These are phyloP conservation scores for Yamagishiella unicocca DNA, from an alignment of 139 green algal genomes.

Conservation along the genomic window DNA sequence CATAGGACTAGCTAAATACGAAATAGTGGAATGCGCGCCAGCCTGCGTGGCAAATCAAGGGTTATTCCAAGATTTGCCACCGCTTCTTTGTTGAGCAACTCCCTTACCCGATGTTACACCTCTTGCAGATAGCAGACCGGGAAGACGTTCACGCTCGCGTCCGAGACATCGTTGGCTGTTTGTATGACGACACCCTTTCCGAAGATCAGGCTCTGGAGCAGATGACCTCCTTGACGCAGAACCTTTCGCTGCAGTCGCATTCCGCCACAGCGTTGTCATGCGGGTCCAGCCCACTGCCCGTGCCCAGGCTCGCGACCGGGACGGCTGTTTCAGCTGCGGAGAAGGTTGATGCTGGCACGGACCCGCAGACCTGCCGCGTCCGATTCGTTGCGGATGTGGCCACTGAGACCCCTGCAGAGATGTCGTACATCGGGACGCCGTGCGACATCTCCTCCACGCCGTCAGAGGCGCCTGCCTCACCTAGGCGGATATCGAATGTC, in stretches of 20 bases:
- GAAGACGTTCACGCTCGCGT: background rate
- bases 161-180: conserved; percentile 9
- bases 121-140: background rate
- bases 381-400: background rate
- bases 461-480: background rate
- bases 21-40: too few species aligned
- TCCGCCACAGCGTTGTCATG: background rate
- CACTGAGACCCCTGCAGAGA: conserved; percentile 18
- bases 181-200: conserved; percentile 28
- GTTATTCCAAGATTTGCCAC: too few species aligned
- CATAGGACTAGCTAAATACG: too few species aligned
- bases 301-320: background rate
- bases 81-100: too few species aligned
- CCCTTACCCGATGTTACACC: background rate
- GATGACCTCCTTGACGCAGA: conserved; percentile 2
- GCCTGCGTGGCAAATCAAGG: too few species aligned
- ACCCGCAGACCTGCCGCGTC: background rate
- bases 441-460: background rate
- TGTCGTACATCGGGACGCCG: conserved; percentile 14
- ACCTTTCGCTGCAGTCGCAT: background rate
- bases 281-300: conserved; percentile 20
- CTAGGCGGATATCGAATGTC: background rate
- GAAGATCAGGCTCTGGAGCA: conserved; percentile 42
- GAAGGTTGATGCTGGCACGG: conserved; percentile 32
- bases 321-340: background rate